A percentile compares a stretch with the other conserved stretches of the same genome.
Conservation (phyloP, 331 rosid species). For the Pyrus hybrid region DNA sequence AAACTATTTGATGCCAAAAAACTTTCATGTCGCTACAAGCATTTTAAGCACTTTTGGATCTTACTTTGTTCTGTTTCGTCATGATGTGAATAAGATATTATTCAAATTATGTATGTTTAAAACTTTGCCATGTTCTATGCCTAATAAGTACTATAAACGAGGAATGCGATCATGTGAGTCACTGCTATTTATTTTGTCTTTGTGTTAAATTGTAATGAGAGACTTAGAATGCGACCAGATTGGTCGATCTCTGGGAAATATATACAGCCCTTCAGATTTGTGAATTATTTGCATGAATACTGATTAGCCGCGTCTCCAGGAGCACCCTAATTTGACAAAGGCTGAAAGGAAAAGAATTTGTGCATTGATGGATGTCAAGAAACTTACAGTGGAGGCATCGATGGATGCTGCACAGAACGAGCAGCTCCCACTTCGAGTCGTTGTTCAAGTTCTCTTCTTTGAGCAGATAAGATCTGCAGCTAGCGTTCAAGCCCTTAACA, state of each 20-base stretch:
- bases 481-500: slow-evolving; percentile 10
- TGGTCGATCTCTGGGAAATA: background rate
- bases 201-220: background rate
- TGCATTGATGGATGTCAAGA: slow-evolving; percentile 73
- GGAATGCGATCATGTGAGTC: background rate
- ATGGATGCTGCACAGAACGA: slow-evolving; percentile 92
- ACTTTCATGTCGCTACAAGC: background rate
- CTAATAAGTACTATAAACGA: background rate
- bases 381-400: slow-evolving; percentile 55
- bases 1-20: background rate
- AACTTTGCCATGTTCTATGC: background rate
- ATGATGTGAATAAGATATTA: background rate
- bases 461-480: slow-evolving; percentile 77
- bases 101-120: background rate
- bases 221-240: background rate
- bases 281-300: background rate
- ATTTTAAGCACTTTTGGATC: background rate
- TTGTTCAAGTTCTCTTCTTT: slow-evolving; percentile 87
- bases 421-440: slow-evolving; percentile 82
- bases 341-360: slow-evolving; percentile 69
- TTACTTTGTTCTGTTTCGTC: background rate
- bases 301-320: slow-evolving; percentile 37
- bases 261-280: background rate
- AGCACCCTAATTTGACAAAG: slow-evolving; percentile 66
- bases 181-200: background rate